Percentiles rank a stretch among this genome's conserved stretches.
phyloP scores from a whole-genome alignment of 2,329 filamentous ascomycete species.

The Aspergillus sp. region DNA sequence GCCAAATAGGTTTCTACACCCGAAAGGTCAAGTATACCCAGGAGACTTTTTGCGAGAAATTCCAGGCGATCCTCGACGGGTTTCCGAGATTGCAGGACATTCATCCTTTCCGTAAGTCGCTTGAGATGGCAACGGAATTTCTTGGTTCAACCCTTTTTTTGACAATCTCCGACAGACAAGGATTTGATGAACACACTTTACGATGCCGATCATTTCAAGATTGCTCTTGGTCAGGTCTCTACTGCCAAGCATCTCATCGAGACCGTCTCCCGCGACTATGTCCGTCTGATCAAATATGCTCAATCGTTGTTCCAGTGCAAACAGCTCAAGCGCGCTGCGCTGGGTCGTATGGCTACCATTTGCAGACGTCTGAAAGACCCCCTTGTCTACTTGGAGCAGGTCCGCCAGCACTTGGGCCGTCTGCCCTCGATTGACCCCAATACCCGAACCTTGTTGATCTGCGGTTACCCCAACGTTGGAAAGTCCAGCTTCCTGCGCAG shows the following conservation, averaged over 20 bases:
- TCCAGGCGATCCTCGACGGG: slow-evolving; percentile 79
- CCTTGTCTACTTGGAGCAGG: slow-evolving; percentile 89
- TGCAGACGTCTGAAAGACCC: slow-evolving; percentile 92
- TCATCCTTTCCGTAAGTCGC: slow-evolving; percentile 70
- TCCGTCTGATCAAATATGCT: slow-evolving; percentile 91
- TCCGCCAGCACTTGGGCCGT: slow-evolving; percentile 93
- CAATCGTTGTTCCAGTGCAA: slow-evolving; percentile 98
- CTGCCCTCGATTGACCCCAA: slow-evolving; percentile 98
- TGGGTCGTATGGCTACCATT: slow-evolving; percentile 97
- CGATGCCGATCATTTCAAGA: slow-evolving; percentile 95
- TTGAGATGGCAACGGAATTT: background rate
- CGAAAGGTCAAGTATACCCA: slow-evolving; percentile 97
- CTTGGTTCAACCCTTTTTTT: slow-evolving; percentile 10
- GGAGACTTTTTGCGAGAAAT: slow-evolving; percentile 93
- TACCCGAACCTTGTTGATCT: slow-evolving; percentile 89
- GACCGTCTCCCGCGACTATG: slow-evolving; percentile 91
- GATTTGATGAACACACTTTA: slow-evolving; percentile 95
- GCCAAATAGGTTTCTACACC: slow-evolving; percentile 69
- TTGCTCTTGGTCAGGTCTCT: slow-evolving; percentile 89
- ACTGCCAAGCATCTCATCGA: slow-evolving; percentile 96
- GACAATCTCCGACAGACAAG: slow-evolving; percentile 44
- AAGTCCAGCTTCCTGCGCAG: slow-evolving; percentile 94
- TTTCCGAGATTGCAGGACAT: slow-evolving; percentile 91
- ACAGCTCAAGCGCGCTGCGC: slow-evolving; percentile 89
- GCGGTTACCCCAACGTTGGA: slow-evolving; percentile 94